These are phyloP conservation scores for Cenchrus purpureus DNA, from an alignment of 176 grass and related monocot genomes.

Conservation along the genomic window DNA sequence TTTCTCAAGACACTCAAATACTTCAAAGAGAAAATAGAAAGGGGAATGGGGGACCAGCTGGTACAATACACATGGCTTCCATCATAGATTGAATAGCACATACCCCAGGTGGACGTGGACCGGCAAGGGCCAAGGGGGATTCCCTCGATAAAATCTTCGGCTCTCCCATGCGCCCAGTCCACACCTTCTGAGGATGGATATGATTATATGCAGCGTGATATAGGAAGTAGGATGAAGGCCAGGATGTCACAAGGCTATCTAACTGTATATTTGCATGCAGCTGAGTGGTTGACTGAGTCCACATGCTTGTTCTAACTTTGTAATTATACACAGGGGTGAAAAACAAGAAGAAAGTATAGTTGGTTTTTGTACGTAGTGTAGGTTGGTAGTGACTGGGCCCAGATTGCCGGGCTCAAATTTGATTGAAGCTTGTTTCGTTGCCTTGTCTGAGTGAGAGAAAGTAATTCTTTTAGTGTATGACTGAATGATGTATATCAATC, in stretches of 20 bases:
- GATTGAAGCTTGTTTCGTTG: conserved; percentile 32
- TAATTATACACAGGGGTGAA: conserved; percentile 43
- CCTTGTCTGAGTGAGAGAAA: conserved; percentile 10
- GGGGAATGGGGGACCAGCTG: no score
- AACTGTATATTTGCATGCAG: conserved; percentile 60
- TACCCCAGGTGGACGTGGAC: background rate
- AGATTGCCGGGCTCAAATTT: conserved; percentile 31
- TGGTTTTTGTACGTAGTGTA: conserved; percentile 48
- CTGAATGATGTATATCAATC: conserved; percentile 24
- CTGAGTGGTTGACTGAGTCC: conserved; percentile 52
- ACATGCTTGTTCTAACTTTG: conserved; percentile 46
- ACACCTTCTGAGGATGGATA: conserved; percentile 21
- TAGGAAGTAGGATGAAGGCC: conserved; percentile 49
- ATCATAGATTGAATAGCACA: conserved; percentile 19
- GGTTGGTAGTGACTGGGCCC: conserved; percentile 32
- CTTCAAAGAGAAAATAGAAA: conserved; percentile 25
- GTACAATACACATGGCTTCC: no score
- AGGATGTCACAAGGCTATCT: conserved; percentile 49
- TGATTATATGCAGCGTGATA: conserved; percentile 29
- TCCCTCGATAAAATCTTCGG: background rate
- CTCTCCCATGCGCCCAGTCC: background rate
- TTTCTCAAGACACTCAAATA: conserved; percentile 19
- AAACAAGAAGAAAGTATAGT: conserved; percentile 34
- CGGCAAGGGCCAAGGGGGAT: background rate
- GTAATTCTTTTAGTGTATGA: conserved; percentile 28